Percentiles rank a stretch among this genome's conserved stretches.
Conservation (phyloP, 2,329 filamentous ascomycete species). For the Fusarium mangiferae region DNA sequence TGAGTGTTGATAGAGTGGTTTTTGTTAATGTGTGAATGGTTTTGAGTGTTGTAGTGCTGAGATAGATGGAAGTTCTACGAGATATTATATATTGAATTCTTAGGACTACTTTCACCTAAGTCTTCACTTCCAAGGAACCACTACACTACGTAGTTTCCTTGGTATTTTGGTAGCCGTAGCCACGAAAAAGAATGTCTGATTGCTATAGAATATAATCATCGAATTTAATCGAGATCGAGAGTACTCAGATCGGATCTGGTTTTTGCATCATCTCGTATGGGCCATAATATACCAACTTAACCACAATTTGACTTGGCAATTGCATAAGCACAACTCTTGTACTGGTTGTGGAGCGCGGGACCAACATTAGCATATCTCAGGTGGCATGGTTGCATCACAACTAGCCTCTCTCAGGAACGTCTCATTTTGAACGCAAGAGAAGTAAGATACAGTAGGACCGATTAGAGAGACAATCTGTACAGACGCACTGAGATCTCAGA, state of each 20-base stretch:
- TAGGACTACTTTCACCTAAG: neutral
- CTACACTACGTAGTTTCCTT: neutral
- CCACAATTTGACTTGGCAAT: fast-evolving
- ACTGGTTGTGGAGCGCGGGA: neutral
- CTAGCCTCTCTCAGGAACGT: neutral
- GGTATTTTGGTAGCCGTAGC: neutral
- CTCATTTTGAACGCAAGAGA: neutral
- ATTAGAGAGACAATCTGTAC: neutral
- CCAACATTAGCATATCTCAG: neutral
- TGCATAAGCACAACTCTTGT: neutral
- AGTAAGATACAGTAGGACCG: neutral
- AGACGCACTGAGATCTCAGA: neutral
- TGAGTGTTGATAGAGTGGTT: neutral
- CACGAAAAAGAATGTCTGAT: neutral
- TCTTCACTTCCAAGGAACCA: neutral
- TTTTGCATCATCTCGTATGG: neutral
- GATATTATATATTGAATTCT: neutral
- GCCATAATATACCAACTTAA: fast-evolving
- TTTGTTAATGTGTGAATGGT: neutral
- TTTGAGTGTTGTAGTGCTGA: neutral
- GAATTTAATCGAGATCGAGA: neutral
- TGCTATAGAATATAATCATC: neutral
- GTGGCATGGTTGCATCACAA: neutral
- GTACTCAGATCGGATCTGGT: neutral
- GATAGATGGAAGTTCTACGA: neutral